These are phyloP conservation scores for Psidium friedrichsthalianum DNA, from an alignment of 345 rosid species.

Conservation along the genomic window DNA sequence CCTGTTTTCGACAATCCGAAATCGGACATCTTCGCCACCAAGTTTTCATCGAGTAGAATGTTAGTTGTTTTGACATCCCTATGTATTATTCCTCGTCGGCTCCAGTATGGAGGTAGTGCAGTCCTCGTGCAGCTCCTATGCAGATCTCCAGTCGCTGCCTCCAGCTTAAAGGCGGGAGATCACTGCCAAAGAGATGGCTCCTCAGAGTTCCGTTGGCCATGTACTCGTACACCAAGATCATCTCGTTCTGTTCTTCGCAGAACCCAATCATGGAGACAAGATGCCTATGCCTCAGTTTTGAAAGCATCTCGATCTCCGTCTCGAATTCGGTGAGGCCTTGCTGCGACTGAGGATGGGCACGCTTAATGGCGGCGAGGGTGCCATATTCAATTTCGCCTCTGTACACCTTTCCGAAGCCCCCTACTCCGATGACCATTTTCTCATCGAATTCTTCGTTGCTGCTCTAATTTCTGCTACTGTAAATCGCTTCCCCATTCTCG, in stretches of 20 bases:
- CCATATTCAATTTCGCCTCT: slow-evolving; percentile 78
- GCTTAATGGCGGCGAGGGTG: slow-evolving; percentile 63
- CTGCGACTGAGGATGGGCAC: slow-evolving; percentile 81
- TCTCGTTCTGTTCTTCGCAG: slow-evolving; percentile 79
- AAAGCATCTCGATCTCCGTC: slow-evolving; percentile 87
- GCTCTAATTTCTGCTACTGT: slow-evolving; percentile 61
- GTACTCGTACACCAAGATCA: slow-evolving; percentile 90
- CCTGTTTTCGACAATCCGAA: slow-evolving; percentile 78
- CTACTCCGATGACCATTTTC: slow-evolving; percentile 65
- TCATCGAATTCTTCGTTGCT: slow-evolving; percentile 74
- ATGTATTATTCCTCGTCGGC: slow-evolving; percentile 85
- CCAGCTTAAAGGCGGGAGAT: slow-evolving; percentile 66
- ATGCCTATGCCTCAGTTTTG: slow-evolving; percentile 82
- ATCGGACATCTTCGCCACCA: slow-evolving; percentile 87
- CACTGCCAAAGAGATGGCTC: slow-evolving; percentile 73
- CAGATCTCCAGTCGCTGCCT: slow-evolving; percentile 76
- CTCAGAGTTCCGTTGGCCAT: slow-evolving; percentile 86
- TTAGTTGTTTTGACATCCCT: slow-evolving; percentile 88
- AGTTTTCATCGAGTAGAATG: slow-evolving; percentile 64
- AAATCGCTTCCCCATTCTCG: slow-evolving; percentile 52
- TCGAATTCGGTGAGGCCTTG: slow-evolving; percentile 85
- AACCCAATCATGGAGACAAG: slow-evolving; percentile 83
- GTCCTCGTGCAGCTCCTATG: slow-evolving; percentile 78
- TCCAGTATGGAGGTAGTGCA: slow-evolving; percentile 91
- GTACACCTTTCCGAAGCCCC: slow-evolving; percentile 87